Conservation (phyloP, 1,284 basidiomycete species). For the Ustilago vetiveriae region DNA sequence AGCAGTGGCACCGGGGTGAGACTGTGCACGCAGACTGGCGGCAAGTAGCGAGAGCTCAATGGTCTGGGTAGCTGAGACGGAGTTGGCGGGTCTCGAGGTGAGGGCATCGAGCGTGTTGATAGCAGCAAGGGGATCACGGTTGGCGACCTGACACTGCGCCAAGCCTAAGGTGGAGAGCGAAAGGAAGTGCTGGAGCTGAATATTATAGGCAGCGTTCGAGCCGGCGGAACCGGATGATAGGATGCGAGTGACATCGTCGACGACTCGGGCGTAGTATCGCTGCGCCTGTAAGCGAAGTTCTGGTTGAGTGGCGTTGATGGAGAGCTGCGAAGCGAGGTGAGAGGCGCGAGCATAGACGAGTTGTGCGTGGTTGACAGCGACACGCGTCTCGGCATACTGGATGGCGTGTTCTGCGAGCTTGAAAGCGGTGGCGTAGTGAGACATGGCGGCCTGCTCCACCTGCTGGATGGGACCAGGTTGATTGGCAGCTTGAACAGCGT, state of each 20-base stretch:
- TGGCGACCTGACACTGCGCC: conserved; percentile 61
- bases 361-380: conserved; percentile 56
- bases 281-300: conserved; percentile 54
- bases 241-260: conserved; percentile 53
- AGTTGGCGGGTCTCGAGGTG: conserved; percentile 35
- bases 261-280: conserved; percentile 55
- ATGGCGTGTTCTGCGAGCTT: conserved; percentile 65
- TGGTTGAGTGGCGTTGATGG: conserved; percentile 45
- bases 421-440: conserved; percentile 55
- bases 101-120: conserved; percentile 59
- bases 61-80: conserved; percentile 36
- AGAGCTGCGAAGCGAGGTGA: conserved; percentile 56
- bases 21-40: conserved; percentile 52
- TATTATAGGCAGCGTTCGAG: conserved; percentile 12
- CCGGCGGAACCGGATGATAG: conserved; percentile 17
- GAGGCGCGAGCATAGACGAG: conserved; percentile 60
- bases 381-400: conserved; percentile 62
- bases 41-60: conserved; percentile 59
- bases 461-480: conserved; percentile 13
- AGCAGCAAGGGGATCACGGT: conserved; percentile 56
- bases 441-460: conserved; percentile 36
- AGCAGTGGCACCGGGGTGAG: conserved; percentile 55
- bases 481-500: conserved; percentile 39
- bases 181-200: conserved; percentile 43
- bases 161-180: conserved; percentile 62